Percentiles rank a stretch among this genome's conserved stretches.
Conservation (phyloP, 2,329 filamentous ascomycete genomes). For the Tolypocladium pustulatum region DNA sequence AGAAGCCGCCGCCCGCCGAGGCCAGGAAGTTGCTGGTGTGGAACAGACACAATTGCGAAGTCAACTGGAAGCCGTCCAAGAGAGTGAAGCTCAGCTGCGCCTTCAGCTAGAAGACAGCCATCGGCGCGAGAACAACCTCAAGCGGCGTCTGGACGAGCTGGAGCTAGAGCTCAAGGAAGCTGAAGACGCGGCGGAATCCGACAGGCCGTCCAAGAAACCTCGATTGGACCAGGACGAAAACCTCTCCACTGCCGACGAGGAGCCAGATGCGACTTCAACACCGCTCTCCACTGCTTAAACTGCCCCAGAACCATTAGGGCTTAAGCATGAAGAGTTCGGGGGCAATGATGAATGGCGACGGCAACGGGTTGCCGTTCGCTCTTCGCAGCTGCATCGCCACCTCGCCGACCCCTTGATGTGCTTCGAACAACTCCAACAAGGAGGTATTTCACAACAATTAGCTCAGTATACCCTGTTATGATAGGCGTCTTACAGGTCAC, state of each 20-base stretch:
- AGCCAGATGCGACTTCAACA: background rate
- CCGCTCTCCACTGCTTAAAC: background rate
- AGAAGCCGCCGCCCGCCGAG: constrained; percentile 55
- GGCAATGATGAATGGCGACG: background rate
- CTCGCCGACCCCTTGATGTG: no score
- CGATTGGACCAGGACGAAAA: constrained; percentile 4
- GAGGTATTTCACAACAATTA: background rate
- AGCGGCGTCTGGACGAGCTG: constrained; percentile 70
- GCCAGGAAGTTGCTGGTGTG: constrained; percentile 43
- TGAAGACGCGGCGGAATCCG: constrained; percentile 7
- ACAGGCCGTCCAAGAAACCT: constrained; percentile 7
- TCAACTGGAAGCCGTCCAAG: constrained; percentile 38
- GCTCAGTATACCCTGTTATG: background rate
- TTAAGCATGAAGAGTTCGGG: background rate
- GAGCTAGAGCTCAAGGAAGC: constrained; percentile 45
- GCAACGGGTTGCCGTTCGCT: background rate
- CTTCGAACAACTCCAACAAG: background rate
- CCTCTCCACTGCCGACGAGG: background rate
- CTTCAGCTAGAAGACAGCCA: constrained; percentile 66
- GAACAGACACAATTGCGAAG: constrained; percentile 47
- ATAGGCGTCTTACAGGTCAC: background rate
- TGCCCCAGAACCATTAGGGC: background rate
- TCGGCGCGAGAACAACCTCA: constrained; percentile 69
- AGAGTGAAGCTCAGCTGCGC: constrained; percentile 35
- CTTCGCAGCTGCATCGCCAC: background rate